Percentiles rank a stretch among this genome's conserved stretches.
phyloP scores from a whole-genome alignment of 208 protist genomes.

The Trypanosoma cruzi region DNA sequence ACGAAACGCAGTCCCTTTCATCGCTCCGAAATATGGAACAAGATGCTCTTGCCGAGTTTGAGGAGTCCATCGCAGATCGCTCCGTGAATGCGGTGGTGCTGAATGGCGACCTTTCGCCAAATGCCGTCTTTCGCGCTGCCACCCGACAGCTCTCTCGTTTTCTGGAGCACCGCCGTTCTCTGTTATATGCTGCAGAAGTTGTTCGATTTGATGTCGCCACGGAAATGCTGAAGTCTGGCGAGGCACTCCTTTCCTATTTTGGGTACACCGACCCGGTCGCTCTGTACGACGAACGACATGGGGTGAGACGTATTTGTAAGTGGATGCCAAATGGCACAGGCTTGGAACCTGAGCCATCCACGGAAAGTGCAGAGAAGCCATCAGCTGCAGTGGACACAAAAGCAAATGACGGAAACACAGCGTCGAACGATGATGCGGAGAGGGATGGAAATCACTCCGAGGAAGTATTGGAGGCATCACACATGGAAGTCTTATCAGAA shows the following conservation, averaged over 20 bases:
- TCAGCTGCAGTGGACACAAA: background rate
- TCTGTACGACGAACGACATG: constrained; percentile 50
- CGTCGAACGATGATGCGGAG: background rate
- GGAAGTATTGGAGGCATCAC: background rate
- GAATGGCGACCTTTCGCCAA: constrained; percentile 55
- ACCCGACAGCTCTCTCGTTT: constrained; percentile 45
- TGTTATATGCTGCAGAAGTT: constrained; percentile 77
- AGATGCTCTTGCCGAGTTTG: constrained; percentile 77
- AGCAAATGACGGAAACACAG: background rate
- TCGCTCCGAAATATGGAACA: constrained; percentile 32
- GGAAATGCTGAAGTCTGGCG: constrained; percentile 45
- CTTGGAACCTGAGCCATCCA: constrained; percentile 13
- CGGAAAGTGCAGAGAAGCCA: background rate
- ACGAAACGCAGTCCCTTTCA: background rate
- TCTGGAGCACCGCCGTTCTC: constrained; percentile 72
- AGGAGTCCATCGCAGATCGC: constrained; percentile 56
- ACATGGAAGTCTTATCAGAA: background rate
- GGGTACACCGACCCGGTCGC: constrained; percentile 59
- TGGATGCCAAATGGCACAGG: constrained; percentile 51
- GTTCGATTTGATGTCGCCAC: constrained; percentile 55
- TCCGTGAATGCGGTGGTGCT: constrained; percentile 54
- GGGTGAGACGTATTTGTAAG: constrained; percentile 41
- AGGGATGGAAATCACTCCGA: background rate
- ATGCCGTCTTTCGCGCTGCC: constrained; percentile 55
- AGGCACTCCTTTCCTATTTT: constrained; percentile 63